Conservation (phyloP, 2,329 filamentous ascomycete species). For the Nigrospora sphaerica region DNA sequence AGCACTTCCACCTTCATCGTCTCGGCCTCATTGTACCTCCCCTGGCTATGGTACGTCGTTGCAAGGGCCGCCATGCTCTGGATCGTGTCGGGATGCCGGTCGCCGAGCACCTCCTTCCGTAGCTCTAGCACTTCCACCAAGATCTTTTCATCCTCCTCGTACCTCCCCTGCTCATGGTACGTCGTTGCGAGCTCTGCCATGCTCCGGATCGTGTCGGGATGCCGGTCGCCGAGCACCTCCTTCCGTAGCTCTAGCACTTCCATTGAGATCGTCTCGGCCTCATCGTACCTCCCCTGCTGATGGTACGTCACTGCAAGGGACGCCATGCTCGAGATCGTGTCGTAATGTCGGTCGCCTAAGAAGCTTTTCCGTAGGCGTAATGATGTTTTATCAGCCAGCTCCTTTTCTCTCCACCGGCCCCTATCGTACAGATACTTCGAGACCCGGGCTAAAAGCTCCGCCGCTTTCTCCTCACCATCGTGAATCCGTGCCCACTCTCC, state of each 20-base stretch:
- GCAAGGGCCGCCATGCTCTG: no score
- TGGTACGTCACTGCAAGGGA: constrained; percentile 12
- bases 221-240: constrained; percentile 12
- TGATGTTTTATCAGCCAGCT: constrained; percentile 10
- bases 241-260: constrained; percentile 1
- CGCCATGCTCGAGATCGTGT: constrained; percentile 14
- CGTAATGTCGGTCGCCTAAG: constrained; percentile 14
- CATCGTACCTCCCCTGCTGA: constrained; percentile 2
- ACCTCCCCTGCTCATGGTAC: constrained; percentile 5
- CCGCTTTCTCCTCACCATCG: constrained; percentile 6
- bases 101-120: not conserved
- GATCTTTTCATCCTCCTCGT: constrained; percentile 4
- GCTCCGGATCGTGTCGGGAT: constrained; percentile 13
- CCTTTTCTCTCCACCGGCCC: constrained; percentile 16
- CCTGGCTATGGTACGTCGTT: constrained; percentile 7
- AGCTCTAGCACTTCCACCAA: not conserved
- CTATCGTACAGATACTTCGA: constrained; percentile 13
- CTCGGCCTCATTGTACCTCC: constrained; percentile 4
- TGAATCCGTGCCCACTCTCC: constrained; percentile 15
- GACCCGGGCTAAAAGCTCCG: constrained; percentile 8
- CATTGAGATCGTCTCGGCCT: constrained; percentile 1
- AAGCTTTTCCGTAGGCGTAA: constrained; percentile 8
- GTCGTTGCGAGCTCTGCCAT: constrained; percentile 14
- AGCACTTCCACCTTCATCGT: constrained; percentile 1
- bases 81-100: constrained; percentile 2